Evolutionary conservation across 768 basidiomycete genomes (phyloP), one percentile per base, ranked within the genome.

Genomic region (Sarcomyxa edulis): DNA sequence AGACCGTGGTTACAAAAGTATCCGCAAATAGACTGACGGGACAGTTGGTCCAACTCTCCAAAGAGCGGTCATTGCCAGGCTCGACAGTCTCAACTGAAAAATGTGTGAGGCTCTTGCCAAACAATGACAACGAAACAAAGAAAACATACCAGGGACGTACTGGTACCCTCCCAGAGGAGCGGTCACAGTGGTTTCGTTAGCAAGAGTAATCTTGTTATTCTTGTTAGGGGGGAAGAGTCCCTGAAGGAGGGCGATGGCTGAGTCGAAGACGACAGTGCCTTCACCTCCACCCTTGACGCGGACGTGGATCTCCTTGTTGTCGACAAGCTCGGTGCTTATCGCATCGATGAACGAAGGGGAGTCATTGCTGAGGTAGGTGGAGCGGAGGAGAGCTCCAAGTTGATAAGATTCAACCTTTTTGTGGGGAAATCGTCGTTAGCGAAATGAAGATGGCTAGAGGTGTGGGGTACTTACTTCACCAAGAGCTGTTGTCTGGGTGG

Each of bases 221-320:
- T 67, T 61, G 54, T 73, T 84, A n/a, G 89, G 87, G 16, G 89
- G 89, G 72, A 81, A 90, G 34, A 92, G 68, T 29, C 89, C 88
- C 61, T 93, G 91, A 28, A 90, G 74, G 37, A 90, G 68, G 21
- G 90, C 88, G 37, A 84, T 82, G 22, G 87, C 81, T 5, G 84
- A 84, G 68, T 92, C 88, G 59, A 88, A 86, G 48, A 91, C 87
- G 36, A 85, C 81, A n/a, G 78, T 69, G 32, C 89, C 88, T 55
- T 93, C 89, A 35, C 80, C 81, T 32, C 88, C 87, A 37, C 80
- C 81, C 64, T 92, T 91, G 58, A 84, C 85, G 46, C 78, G 80
- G 37, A 84, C 72, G 48, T 81, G 80, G 50, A 91, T 69, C 56
- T 86, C 75, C 49, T 66, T 71, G 54, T 81, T 83, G 66, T 85